A percentile compares a stretch with the other conserved stretches of the same genome.
These are phyloP conservation scores for Phytopythium boreale DNA, from an alignment of 352 stramenopile species.

Conservation along the genomic window DNA sequence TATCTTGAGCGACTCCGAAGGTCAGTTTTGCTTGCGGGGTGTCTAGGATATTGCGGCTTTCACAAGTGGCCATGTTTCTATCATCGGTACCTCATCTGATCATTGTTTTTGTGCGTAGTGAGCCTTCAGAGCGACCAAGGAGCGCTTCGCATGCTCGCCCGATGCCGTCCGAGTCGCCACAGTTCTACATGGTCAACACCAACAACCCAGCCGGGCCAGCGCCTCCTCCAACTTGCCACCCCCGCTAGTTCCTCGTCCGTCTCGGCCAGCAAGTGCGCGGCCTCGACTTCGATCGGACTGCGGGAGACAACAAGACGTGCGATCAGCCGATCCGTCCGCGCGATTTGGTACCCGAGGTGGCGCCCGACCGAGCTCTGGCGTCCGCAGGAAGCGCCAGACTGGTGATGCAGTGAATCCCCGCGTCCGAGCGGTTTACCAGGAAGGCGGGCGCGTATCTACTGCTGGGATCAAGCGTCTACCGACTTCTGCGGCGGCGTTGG, in stretches of 20 bases:
- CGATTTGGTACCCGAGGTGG: not conserved
- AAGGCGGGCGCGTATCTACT: constrained; percentile 23
- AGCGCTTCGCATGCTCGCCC: constrained; percentile 33
- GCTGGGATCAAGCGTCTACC: constrained; percentile 16
- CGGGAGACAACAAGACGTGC: constrained; percentile 4
- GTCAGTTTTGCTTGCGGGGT: constrained; percentile 12
- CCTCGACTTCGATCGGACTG: constrained; percentile 20
- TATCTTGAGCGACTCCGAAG: constrained; percentile 51
- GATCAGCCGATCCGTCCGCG: not conserved
- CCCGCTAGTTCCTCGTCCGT: not conserved
- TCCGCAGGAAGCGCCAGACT: constrained; percentile 36
- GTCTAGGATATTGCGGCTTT: not conserved
- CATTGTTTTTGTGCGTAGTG: constrained; percentile 14
- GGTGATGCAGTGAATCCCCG: constrained; percentile 34
- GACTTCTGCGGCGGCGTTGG: constrained; percentile 18
- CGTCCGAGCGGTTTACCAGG: constrained; percentile 48
- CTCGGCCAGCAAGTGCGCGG: constrained; percentile 41
- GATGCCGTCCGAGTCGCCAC: constrained; percentile 39
- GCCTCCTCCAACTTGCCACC: constrained; percentile 2
- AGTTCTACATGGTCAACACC: constrained; percentile 56
- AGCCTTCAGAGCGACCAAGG: constrained; percentile 31
- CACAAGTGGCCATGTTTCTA: not conserved
- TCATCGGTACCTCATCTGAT: not conserved
- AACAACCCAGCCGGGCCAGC: constrained; percentile 28
- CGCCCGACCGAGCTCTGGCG: constrained; percentile 10